Base-by-base conservation (phyloP, 192 early-diverging fungal genomes). In the Coemansia guatemalensis region DNA sequence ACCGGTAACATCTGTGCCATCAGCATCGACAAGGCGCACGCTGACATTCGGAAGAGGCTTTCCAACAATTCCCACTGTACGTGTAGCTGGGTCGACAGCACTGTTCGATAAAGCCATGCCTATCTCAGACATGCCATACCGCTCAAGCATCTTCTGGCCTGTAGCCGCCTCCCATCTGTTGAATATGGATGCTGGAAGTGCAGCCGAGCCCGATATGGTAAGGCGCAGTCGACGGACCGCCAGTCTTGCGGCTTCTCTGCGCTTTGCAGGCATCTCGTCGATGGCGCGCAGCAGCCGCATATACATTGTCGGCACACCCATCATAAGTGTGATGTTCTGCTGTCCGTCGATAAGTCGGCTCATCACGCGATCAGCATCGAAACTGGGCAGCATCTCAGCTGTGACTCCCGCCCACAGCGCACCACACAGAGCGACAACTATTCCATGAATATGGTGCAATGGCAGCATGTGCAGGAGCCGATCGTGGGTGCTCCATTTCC, bases 231-330 rank as follows among this genome's bases (percentile, higher is more conserved):
- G 85, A 20, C 75, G 27, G 68, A 87, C 89, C 4, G 87, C 69
- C 8, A 58, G 50, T 24, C 71, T 64, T 4, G 85, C 88, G 14
- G 53, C 48, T 0, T 0, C 21, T 65, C 85, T 85, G 48, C 68
- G 59, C 21, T 61, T 67, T 0, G 49, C 29, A 5, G 61, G 51
- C 76, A 89, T 75, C 4, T 51, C 62, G 20, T 86, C 78, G 50
- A 88, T 86, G 17, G 82, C 69, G 48, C 80, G 74, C 12, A 86
- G 73, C 47, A 95, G 74, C 68, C 89, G 90, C 2, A 88, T 83
- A 81, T 95, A 94, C 60, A 94, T 89, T 17, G 94, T 93, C 3
- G 94, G 94, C 12, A 95, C 94, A 5, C 90, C 91, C 94, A 94
- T 95, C 55, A 94, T 88, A 14, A 93, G 55, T 0, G 92, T 85